These are phyloP conservation scores for Pseudogymnoascus sp. DNA, from an alignment of 2,329 filamentous ascomycete species.

Conservation along the genomic window DNA sequence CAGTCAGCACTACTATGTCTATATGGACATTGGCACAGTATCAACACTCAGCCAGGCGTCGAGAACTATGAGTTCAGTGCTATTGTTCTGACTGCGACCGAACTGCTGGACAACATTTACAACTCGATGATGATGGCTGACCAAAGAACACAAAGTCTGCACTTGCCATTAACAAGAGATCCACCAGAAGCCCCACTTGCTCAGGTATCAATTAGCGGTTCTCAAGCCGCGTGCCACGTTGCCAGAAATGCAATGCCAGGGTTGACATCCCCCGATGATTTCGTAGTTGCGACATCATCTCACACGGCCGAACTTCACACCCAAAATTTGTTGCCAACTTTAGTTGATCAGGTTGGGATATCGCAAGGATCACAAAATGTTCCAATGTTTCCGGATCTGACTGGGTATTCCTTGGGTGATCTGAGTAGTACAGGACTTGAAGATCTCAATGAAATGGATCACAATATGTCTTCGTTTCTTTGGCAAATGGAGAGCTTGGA, in stretches of 20 bases:
- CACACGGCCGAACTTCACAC: not conserved
- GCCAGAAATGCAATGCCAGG: not conserved
- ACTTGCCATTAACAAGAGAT: not conserved
- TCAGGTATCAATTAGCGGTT: not conserved
- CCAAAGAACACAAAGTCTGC: not conserved
- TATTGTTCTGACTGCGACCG: not conserved
- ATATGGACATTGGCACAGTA: not conserved
- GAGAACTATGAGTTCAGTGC: not conserved
- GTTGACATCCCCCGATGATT: not conserved
- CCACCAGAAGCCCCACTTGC: not conserved
- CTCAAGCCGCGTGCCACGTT: not conserved
- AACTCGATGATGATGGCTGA: not conserved
- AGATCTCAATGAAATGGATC: not conserved
- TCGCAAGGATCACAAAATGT: not conserved
- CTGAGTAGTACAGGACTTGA: not conserved
- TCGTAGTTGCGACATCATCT: not conserved
- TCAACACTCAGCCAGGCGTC: not conserved
- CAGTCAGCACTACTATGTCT: not conserved
- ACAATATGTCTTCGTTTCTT: not conserved
- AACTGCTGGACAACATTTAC: not conserved
- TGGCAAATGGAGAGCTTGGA: not conserved
- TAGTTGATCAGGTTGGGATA: not conserved
- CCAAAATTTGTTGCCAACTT: not conserved
- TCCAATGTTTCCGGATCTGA: not conserved
- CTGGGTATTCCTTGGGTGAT: not conserved